A percentile compares a stretch with the other conserved stretches of the same genome.
These are phyloP conservation scores for Aspergillus tamarii DNA, from an alignment of 2,329 filamentous ascomycete species.

Conservation along the genomic window DNA sequence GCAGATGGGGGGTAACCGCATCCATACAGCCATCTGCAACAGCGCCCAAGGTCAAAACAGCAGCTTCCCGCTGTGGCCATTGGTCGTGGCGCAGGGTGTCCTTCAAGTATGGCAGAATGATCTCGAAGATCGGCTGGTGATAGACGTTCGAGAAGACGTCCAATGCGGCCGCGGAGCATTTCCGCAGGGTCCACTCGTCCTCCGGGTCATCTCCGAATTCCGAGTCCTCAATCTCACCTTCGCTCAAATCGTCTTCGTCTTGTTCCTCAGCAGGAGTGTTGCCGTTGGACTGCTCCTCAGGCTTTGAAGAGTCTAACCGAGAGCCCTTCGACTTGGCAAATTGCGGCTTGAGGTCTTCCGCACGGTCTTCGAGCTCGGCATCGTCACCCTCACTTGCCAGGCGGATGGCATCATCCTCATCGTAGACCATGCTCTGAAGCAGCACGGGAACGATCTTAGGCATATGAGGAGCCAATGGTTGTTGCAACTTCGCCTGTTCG, in stretches of 20 bases:
- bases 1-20: constrained; percentile 85
- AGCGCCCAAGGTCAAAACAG: constrained; percentile 89
- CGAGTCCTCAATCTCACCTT: constrained; percentile 81
- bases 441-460: constrained; percentile 86
- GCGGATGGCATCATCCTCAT: constrained; percentile 85
- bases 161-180: constrained; percentile 93
- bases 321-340: constrained; percentile 75
- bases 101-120: constrained; percentile 89
- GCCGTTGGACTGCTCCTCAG: constrained; percentile 44
- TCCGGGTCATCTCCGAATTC: constrained; percentile 76
- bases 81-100: constrained; percentile 84
- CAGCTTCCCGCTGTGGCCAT: constrained; percentile 91
- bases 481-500: constrained; percentile 80
- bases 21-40: constrained; percentile 94
- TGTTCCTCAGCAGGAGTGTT: constrained; percentile 55
- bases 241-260: constrained; percentile 73
- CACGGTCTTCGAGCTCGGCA: constrained; percentile 86
- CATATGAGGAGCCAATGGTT: constrained; percentile 75
- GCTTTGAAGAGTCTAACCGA: constrained; percentile 59
- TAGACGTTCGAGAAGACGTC: constrained; percentile 94
- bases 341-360: constrained; percentile 87
- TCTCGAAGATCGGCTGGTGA: constrained; percentile 82
- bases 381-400: constrained; percentile 85
- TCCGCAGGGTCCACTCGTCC: constrained; percentile 91
- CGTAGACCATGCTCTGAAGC: constrained; percentile 94